These are phyloP conservation scores for Yarrowia yakushimensis DNA, from an alignment of 805 yeast genomes.

Conservation along the genomic window DNA sequence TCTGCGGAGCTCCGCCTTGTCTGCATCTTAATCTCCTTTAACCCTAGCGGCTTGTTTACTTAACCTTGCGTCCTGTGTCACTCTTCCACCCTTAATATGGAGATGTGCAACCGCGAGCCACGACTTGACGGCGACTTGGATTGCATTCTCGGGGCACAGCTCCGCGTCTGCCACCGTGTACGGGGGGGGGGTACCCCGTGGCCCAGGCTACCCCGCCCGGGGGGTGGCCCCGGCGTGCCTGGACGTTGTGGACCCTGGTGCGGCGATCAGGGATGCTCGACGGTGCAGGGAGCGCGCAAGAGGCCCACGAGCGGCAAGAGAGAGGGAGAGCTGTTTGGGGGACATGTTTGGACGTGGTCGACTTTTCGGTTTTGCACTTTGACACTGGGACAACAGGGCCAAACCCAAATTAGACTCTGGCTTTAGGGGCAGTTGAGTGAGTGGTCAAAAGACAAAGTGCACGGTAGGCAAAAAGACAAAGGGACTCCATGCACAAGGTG, in stretches of 20 bases:
- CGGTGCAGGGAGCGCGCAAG: too few relatives aligned
- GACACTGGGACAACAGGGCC: neutral
- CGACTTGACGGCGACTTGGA: too few relatives aligned
- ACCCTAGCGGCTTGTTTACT: slow-evolving; percentile 15
- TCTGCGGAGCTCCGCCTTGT: too few relatives aligned
- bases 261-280: neutral
- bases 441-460: slow-evolving; percentile 4
- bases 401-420: neutral
- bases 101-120: too few relatives aligned
- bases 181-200: too few relatives aligned
- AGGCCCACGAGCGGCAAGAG: too few relatives aligned
- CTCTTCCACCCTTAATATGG: neutral
- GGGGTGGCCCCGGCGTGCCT: too few relatives aligned
- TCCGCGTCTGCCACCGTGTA: too few relatives aligned
- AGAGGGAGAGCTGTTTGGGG: too few relatives aligned
- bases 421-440: neutral
- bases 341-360: neutral
- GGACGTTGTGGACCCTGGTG: too few relatives aligned
- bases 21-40: neutral
- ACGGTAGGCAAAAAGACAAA: neutral
- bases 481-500: neutral
- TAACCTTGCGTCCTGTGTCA: neutral
- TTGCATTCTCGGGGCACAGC: too few relatives aligned
- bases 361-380: neutral
- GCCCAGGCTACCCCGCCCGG: too few relatives aligned